A percentile compares a stretch with the other conserved stretches of the same genome.
Conservation (phyloP, 768 basidiomycete genomes). For the Pilatotrama ljubarskyi region DNA sequence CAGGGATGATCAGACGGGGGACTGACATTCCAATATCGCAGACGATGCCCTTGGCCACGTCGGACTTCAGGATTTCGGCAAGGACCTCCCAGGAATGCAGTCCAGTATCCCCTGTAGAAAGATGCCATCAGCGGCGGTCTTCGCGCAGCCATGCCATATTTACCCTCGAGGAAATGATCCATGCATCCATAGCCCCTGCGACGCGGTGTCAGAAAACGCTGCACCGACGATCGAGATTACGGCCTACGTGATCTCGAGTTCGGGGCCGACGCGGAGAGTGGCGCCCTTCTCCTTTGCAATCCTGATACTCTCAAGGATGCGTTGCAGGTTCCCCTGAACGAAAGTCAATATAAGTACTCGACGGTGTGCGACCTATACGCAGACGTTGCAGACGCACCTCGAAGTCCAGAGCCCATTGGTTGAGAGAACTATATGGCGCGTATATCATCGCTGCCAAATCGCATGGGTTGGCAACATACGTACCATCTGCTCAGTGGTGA, state of each 20-base stretch:
- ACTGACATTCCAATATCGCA: slow-evolving; percentile 94
- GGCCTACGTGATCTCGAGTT: slow-evolving; percentile 93
- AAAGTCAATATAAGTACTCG: not conserved
- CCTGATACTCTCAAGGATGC: slow-evolving; percentile 84
- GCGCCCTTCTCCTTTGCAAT: slow-evolving; percentile 90
- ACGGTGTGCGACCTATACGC: no score
- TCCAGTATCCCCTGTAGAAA: slow-evolving; percentile 79
- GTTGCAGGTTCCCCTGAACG: slow-evolving; percentile 83
- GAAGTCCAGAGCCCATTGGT: slow-evolving; percentile 98
- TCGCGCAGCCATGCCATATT: not conserved
- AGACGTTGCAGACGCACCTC: slow-evolving; percentile 63
- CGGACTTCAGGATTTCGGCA: slow-evolving; percentile 82
- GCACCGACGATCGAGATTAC: not conserved
- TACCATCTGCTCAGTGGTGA: slow-evolving; percentile 29
- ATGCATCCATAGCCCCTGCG: slow-evolving; percentile 95
- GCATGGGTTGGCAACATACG: not conserved
- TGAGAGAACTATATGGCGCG: slow-evolving; percentile 64
- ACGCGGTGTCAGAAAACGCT: slow-evolving; percentile 17
- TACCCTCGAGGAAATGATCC: slow-evolving; percentile 97
- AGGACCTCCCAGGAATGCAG: slow-evolving; percentile 98
- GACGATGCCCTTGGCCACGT: slow-evolving; percentile 80
- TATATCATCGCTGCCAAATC: no score
- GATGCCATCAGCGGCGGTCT: no score
- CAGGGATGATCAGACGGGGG: not conserved
- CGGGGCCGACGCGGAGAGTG: slow-evolving; percentile 91